These are phyloP conservation scores for Colletotrichum sp. DNA, from an alignment of 2,329 filamentous ascomycete species.

Conservation along the genomic window DNA sequence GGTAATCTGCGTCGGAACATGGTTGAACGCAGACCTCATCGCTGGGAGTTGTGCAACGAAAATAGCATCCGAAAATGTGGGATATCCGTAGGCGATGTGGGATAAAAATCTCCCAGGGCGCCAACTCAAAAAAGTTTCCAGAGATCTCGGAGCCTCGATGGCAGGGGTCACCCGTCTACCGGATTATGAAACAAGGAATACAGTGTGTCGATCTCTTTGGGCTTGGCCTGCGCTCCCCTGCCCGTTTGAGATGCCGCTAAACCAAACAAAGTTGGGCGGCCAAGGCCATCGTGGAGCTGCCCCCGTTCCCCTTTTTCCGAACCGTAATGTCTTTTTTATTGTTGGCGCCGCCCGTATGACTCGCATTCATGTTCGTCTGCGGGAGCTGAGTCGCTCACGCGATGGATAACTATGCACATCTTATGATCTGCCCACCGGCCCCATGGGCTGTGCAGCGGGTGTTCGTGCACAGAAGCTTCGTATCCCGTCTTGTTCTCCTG, in stretches of 20 bases:
- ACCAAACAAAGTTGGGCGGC: neutral
- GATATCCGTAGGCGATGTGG: neutral
- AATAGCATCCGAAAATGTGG: neutral
- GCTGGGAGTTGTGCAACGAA: neutral
- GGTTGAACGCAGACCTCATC: neutral
- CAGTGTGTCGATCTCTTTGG: neutral
- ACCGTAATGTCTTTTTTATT: slow-evolving; percentile 17
- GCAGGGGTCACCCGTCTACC: neutral
- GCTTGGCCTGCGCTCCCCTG: neutral
- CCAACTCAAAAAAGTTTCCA: neutral
- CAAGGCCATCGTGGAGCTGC: neutral
- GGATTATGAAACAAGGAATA: slow-evolving; percentile 13
- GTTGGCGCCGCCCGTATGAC: neutral
- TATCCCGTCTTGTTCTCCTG: neutral
- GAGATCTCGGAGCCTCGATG: neutral
- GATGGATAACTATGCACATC: neutral
- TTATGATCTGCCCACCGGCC: neutral
- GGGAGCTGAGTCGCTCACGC: neutral
- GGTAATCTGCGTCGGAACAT: slow-evolving; percentile 11
- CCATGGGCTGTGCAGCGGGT: neutral
- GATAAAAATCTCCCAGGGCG: neutral
- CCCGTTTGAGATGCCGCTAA: neutral
- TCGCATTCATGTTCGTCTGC: neutral
- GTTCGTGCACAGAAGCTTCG: neutral
- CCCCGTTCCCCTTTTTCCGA: neutral